A percentile compares a stretch with the other conserved stretches of the same genome.
phyloP scores from a whole-genome alignment of 2,329 filamentous ascomycete species.

The Paecilomyces niveus region DNA sequence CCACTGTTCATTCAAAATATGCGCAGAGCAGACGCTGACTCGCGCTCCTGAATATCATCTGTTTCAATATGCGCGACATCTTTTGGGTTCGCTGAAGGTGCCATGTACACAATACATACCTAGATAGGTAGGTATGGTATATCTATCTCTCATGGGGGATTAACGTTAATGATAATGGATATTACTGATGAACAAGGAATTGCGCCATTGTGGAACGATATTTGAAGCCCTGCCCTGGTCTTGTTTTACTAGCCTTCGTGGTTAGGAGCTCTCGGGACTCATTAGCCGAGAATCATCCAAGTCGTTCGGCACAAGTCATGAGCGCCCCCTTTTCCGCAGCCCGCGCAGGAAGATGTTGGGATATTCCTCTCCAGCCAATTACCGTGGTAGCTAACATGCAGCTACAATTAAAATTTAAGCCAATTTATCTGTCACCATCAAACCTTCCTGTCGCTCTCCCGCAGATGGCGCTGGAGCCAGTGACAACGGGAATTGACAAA shows the following conservation, averaged over 20 bases:
- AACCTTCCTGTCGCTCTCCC: background rate
- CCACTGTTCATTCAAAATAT: background rate
- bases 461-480: background rate
- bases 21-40: background rate
- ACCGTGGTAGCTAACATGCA: background rate
- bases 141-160: background rate
- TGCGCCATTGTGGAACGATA: background rate
- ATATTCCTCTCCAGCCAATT: background rate
- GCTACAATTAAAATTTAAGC: background rate
- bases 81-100: background rate
- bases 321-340: background rate
- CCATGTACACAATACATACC: background rate
- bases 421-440: background rate
- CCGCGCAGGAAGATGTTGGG: background rate
- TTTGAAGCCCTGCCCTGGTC: background rate
- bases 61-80: background rate
- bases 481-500: background rate
- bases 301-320: background rate
- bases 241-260: background rate
- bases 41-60: background rate
- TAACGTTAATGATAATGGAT: background rate
- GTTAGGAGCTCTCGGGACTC: background rate
- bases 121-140: background rate
- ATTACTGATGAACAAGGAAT: background rate
- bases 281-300: background rate